Evolutionary conservation across 768 basidiomycete species (phyloP), one percentile per base, ranked within the genome.

Genomic region (Agaricus subrufescens): DNA sequence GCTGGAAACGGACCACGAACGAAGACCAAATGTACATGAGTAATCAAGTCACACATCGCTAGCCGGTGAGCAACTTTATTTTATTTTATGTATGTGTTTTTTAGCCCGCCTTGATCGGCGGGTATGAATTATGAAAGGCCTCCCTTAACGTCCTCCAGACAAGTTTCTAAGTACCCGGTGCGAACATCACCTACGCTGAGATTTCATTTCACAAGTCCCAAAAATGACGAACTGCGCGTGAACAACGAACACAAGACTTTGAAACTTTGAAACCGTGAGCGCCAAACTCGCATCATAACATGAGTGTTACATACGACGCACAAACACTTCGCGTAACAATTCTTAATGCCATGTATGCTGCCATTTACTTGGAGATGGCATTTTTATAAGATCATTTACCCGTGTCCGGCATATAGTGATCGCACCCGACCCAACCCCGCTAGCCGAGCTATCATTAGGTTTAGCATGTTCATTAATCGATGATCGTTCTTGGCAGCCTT

Each of bases 271-370:
- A 11, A 11, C 34, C 34, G 19, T 19, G 19, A 19, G 19, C 19
- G 19, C 5, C 7, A 34, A 34, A 34, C 34, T 42, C 40, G 40
- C 14, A 14, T 42, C 40, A 34, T 34, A 34, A 7, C 1, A 9
- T 10, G n/a, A 42, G 6, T 42, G 31, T 10, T 14, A 31, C 34
- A 34, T 8, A 34, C 40, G 23, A 31, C 19, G 40, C 26, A 15
- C 25, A 38, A 14, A 26, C 46, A 54, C 46, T 46, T 54, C 53
- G 46, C 53, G 53, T 54, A 54, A 40, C 53, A 40, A 3, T 25
- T 9, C 14, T 31, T 46, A 14, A 14, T 15, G 19, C 14, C 48
- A 46, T 46, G 11, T 34, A 34, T 34, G 34, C 34, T 34, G 34
- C 4, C 14, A 27, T 29, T 53, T 46, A 11, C 42, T n/a, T 39